phyloP scores from a whole-genome alignment of 768 basidiomycete genomes.

The Asterophora lycoperdoides region DNA sequence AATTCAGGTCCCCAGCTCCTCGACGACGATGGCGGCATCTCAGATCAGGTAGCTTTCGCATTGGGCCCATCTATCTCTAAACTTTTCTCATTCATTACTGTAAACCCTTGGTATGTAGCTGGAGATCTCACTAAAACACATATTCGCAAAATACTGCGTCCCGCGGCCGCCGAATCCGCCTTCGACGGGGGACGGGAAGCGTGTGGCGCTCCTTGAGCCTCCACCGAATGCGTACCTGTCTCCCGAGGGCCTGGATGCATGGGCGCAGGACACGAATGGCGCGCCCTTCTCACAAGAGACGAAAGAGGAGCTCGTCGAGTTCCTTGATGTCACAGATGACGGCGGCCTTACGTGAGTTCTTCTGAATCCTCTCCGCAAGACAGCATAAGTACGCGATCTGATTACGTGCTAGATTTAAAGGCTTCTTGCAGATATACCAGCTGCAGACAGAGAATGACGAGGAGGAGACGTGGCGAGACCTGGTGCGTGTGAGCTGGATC shows the following conservation, averaged over 20 bases:
- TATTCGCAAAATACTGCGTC: slow-evolving; percentile 75
- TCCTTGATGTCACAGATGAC: slow-evolving; percentile 69
- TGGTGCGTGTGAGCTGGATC: slow-evolving; percentile 39
- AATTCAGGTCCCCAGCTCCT: slow-evolving; percentile 55
- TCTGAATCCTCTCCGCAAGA: neutral
- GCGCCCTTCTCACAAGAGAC: slow-evolving; percentile 71
- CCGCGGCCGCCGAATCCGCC: slow-evolving; percentile 31
- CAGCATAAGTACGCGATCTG: neutral
- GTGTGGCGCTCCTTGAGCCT: slow-evolving; percentile 38
- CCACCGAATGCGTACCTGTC: slow-evolving; percentile 56
- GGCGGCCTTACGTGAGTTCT: slow-evolving; percentile 65
- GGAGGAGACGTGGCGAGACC: slow-evolving; percentile 80
- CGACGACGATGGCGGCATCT: slow-evolving; percentile 67
- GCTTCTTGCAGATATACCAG: slow-evolving; percentile 80
- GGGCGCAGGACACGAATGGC: slow-evolving; percentile 82
- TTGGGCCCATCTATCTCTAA: neutral
- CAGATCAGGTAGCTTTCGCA: slow-evolving; percentile 46
- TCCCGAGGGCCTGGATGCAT: slow-evolving; percentile 61
- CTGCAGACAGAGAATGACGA: slow-evolving; percentile 84
- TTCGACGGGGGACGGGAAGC: slow-evolving; percentile 15
- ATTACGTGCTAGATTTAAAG: slow-evolving; percentile 52
- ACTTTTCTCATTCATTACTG: slow-evolving; percentile 1
- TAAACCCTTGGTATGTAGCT: too few species aligned
- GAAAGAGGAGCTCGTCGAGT: slow-evolving; percentile 73
- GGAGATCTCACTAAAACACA: slow-evolving; percentile 66